These are phyloP conservation scores for Cryomyces antarcticus DNA, from an alignment of 495 filamentous ascomycete genomes.

Conservation along the genomic window DNA sequence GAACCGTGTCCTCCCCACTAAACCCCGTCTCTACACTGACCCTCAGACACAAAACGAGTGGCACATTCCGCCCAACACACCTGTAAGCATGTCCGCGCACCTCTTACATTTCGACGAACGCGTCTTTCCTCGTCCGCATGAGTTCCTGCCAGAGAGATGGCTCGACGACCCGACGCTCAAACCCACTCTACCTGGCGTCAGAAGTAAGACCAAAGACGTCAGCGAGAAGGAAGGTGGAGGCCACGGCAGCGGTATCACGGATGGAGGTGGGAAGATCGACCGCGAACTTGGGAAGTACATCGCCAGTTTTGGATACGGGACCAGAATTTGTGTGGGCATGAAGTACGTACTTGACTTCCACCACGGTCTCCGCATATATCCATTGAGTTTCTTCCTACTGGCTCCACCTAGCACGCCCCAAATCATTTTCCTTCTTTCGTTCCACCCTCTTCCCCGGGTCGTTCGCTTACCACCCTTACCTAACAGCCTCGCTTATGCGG, in stretches of 20 bases:
- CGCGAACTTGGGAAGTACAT: conserved; percentile 8
- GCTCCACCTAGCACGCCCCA: background rate
- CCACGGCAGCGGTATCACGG: background rate
- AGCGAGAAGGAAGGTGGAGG: background rate
- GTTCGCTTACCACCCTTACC: too few relatives aligned
- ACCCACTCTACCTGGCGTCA: too few relatives aligned
- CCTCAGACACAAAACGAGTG: background rate
- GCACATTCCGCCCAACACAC: conserved; percentile 7
- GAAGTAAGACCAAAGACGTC: background rate
- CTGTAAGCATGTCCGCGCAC: conserved; percentile 3
- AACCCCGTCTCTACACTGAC: background rate
- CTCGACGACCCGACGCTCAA: background rate
- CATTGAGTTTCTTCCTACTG: background rate
- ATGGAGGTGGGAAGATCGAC: background rate
- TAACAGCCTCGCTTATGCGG: conserved; percentile 21
- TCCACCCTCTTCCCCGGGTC: too few relatives aligned
- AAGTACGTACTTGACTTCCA: background rate
- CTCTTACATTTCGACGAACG: conserved; percentile 2
- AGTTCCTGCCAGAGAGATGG: conserved; percentile 5
- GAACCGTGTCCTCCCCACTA: background rate
- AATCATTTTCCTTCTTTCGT: background rate
- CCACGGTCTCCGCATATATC: too few relatives aligned
- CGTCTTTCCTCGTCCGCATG: conserved; percentile 4
- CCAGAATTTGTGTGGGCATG: conserved; percentile 18
- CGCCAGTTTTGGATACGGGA: conserved; percentile 16